A percentile compares a stretch with the other conserved stretches of the same genome.
phyloP scores from a whole-genome alignment of 2,329 filamentous ascomycete genomes.

The Calonectria pauciramosa region DNA sequence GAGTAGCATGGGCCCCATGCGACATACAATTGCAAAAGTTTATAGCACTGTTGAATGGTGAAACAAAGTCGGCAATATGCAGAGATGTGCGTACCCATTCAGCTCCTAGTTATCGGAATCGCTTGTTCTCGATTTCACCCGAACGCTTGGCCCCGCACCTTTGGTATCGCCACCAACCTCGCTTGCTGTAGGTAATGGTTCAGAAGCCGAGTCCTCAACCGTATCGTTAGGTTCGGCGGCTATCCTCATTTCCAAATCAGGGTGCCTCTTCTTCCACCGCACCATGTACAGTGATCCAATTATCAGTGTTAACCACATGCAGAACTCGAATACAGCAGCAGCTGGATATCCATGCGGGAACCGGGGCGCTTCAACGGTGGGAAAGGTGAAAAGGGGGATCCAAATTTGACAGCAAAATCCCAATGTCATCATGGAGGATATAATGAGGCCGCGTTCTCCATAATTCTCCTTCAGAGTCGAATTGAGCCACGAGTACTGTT shows the following conservation, averaged over 20 bases:
- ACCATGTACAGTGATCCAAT: conserved; percentile 45
- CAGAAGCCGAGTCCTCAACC: background rate
- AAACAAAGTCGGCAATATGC: background rate
- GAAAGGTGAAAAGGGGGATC: conserved; percentile 47
- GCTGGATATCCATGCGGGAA: conserved; percentile 47
- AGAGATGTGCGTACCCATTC: background rate
- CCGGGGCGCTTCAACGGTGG: conserved; percentile 44
- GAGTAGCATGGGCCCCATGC: background rate
- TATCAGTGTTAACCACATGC: conserved; percentile 46
- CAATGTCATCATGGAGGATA: conserved; percentile 53
- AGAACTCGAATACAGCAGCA: conserved; percentile 41
- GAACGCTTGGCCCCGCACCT: background rate
- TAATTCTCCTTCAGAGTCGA: conserved; percentile 49
- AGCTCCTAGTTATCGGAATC: conserved; percentile 1
- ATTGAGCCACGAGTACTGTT: conserved; percentile 50
- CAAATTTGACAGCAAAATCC: conserved; percentile 49
- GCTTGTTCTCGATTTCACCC: background rate
- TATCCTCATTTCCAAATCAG: conserved; percentile 37
- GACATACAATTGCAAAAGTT: background rate
- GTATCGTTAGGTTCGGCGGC: background rate
- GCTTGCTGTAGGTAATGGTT: background rate
- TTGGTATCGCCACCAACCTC: background rate
- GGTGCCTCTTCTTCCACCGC: conserved; percentile 41
- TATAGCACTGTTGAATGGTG: background rate
- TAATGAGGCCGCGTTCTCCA: conserved; percentile 49